Percentiles rank a stretch among this genome's conserved stretches.
Conservation (phyloP, 371 early-diverging fungal species). For the Mucor sp. region DNA sequence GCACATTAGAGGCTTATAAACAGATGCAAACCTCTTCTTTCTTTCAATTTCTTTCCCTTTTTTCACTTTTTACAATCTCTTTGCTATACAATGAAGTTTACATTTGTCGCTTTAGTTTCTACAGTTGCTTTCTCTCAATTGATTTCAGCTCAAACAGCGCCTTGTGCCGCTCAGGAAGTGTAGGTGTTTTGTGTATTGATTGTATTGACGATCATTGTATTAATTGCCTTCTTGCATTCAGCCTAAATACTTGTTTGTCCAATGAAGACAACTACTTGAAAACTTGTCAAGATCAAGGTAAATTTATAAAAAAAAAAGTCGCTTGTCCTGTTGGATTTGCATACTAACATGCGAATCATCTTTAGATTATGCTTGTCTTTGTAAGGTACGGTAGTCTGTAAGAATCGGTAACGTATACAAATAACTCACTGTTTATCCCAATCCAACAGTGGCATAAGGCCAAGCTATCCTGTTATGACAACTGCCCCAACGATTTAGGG, state of each 20-base stretch:
- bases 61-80: slow-evolving; percentile 3
- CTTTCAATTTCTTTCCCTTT: slow-evolving; percentile 1
- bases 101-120: neutral
- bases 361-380: slow-evolving; percentile 31
- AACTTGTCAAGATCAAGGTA: slow-evolving; percentile 19
- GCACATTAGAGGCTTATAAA: neutral
- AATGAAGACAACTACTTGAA: slow-evolving; percentile 34
- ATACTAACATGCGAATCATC: neutral
- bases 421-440: neutral
- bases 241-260: slow-evolving; percentile 31
- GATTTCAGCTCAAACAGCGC: slow-evolving; percentile 9
- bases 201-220: neutral
- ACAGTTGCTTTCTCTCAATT: neutral
- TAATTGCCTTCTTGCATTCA: slow-evolving; percentile 7
- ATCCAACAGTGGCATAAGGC: slow-evolving; percentile 23
- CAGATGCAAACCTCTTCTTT: neutral
- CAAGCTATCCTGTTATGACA: slow-evolving; percentile 29
- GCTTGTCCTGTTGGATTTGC: neutral
- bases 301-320: neutral
- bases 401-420: neutral
- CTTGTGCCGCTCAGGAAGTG: slow-evolving; percentile 37
- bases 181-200: slow-evolving; percentile 9
- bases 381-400: slow-evolving; percentile 16
- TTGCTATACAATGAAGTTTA: slow-evolving; percentile 4
- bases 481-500: slow-evolving; percentile 27